Evolutionary conservation across 768 basidiomycete species (phyloP), one percentile per base, ranked within the genome.

Genomic region (Trametes villosa): DNA sequence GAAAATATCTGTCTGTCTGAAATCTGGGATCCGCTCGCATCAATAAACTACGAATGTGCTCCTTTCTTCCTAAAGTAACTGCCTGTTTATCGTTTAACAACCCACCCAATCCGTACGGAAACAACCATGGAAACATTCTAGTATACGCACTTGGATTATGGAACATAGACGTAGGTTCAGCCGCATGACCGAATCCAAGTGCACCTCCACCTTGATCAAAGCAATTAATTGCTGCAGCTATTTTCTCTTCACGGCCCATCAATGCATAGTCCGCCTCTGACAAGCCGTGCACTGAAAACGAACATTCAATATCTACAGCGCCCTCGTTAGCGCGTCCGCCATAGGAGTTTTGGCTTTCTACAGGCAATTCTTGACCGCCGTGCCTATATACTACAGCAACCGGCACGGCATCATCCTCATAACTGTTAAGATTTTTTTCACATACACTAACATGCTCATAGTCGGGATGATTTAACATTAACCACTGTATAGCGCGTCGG

Each of bases 11-110:
- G 53, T 80, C 77, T 1, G 22, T 61, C 58, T 79, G 79, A 65
- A 81, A 81, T 0, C 72, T 60, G 47, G 75, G 76, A 53, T 79
- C 78, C 54, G 75, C 70, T 61, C 78, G 79, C 73, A 76, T 71
- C 1, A 81, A 57, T 0, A 76, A 44, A 13, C 64, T 46, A 22
- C 59, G 52, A n/a, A 74, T 75, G 38, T 77, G 75, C 6, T 38
- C 17, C 4, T 17, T 22, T 7, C 38, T 26, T 15, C 15, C 33
- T 7, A 58, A 9, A 15, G 17, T 18, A 5, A 22, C 12, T 9
- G 5, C 12, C 11, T 4, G 20, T 11, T 20, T 12, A 8, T 44
- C 26, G 64, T 68, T 56, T 4, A 73, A 74, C 12, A 78, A 67
- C 0, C 75, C 76, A 6, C 77, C 79, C 17, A 64, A 24, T 0